A percentile compares a stretch with the other conserved stretches of the same genome.
Evolutionary conservation across 202 grass and related monocot genomes (phyloP).

Genomic region (Saccharum hybrid): DNA sequence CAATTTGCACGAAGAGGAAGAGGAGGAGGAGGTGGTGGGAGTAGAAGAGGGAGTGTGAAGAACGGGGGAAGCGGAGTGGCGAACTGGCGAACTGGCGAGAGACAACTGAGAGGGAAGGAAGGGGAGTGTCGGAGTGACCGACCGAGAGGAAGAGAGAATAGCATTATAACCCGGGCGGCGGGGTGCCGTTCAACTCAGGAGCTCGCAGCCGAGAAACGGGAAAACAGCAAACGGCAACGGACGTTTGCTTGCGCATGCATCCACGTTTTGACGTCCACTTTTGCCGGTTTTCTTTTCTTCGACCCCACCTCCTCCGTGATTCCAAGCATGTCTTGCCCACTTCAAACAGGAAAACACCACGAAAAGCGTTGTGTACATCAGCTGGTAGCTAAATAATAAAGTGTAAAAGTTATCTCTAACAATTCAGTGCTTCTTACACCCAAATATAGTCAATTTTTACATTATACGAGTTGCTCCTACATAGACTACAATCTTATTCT

Average conservation of each 20-base stretch:
- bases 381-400: not conserved
- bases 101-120: not conserved
- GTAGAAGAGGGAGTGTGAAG: not conserved
- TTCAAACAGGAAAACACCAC: not conserved
- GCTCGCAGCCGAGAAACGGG: constrained; percentile 29
- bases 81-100: constrained; percentile 10
- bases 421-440: not conserved
- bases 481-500: no score
- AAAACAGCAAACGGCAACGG: not conserved
- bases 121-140: not conserved
- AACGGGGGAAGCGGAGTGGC: not conserved
- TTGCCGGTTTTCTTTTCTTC: not conserved
- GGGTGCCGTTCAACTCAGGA: constrained; percentile 45
- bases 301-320: not conserved
- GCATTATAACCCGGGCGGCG: constrained; percentile 45
- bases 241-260: constrained; percentile 16
- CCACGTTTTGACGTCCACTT: constrained; percentile 34
- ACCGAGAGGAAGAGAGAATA: not conserved
- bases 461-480: no score
- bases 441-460: not conserved
- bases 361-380: not conserved
- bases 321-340: not conserved
- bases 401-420: not conserved
- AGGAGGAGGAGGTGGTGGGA: not conserved
- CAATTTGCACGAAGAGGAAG: constrained; percentile 2